A percentile compares a stretch with the other conserved stretches of the same genome.
Evolutionary conservation across 495 filamentous ascomycete species (phyloP).

Genomic region (Aspergillus affinis): DNA sequence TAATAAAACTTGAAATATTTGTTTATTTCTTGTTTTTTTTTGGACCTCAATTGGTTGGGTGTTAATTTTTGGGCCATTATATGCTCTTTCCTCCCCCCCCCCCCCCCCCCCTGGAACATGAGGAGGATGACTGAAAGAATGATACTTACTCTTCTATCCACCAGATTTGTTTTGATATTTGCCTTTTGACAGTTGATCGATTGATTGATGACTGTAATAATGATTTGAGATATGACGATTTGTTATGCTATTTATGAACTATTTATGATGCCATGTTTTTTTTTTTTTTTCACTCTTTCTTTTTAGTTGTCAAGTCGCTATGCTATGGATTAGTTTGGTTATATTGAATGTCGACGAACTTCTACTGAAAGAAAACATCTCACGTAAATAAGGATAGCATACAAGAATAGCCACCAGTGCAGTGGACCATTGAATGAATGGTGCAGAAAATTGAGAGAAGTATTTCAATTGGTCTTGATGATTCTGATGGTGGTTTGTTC

Average conservation of each 20-base stretch:
- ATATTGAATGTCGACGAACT: too few relatives aligned
- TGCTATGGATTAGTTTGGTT: slow-evolving; percentile 4
- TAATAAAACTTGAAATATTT: not conserved
- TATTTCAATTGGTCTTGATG: too few relatives aligned
- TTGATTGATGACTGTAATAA: not conserved
- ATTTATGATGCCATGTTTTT: not conserved
- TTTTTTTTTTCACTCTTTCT: not conserved
- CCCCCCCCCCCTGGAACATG: not conserved
- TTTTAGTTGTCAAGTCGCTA: not conserved
- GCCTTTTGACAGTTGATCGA: not conserved
- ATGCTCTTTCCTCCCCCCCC: too few relatives aligned
- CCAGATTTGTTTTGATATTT: not conserved
- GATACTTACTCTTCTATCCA: not conserved
- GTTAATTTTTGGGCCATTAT: not conserved
- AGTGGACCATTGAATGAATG: too few relatives aligned
- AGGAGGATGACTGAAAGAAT: too few relatives aligned
- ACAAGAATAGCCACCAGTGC: too few relatives aligned
- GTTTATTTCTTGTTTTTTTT: not conserved
- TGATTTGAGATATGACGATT: not conserved
- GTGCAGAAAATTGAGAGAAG: too few relatives aligned
- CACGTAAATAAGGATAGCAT: too few relatives aligned
- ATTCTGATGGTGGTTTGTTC: not conserved
- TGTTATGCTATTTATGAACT: slow-evolving; percentile 4
- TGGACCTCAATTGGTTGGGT: not conserved
- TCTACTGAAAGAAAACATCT: too few relatives aligned